Base-by-base conservation (phyloP, 2,329 filamentous ascomycete genomes). In the Epicoccum nigrum region DNA sequence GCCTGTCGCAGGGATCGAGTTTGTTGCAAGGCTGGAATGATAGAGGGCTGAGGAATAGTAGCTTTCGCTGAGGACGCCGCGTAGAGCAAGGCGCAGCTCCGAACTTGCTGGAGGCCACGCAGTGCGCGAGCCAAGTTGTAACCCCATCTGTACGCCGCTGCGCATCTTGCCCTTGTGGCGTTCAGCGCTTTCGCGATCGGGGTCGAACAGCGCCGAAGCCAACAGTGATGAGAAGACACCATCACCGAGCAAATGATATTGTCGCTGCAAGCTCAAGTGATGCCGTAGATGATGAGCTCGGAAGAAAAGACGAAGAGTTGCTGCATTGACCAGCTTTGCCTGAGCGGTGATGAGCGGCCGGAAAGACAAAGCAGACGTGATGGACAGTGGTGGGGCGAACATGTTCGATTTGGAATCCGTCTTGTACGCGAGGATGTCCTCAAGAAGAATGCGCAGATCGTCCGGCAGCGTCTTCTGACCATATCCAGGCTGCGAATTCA, bases 51-150 rank as follows among this genome's bases (percentile, higher is more conserved):
- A 74, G 1, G 72, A 72, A 38, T 75, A 73, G 60, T 91, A 90
- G 57, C 85, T 90, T 58, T 97, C 92, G 2, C 83, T 82, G 6
- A 97, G 77, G 1, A 97, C 83, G 0, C 91, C 92, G 82, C 92
- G 95, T 15, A 99, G 79, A 0, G 90, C 90, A 4, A 97, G 80
- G 8, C 92, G 85, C n/a, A 99, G 77, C 70, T 97, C 94, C 0
- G 92, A 97, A 70, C 90, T 95, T 19, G 92, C 92, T 4, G 94
- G 94, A 20, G 94, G 94, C 94, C 94, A 97, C 25, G 82, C 90
- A 47, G 90, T 86, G 63, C 91, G 84, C 2, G 84, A 85, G n/a
- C 89, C 89, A 0, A 97, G 79, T 32, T 92, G 87, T 32, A 97
- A 79, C 1, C 94, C 93, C 80, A 96, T 93, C 12, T 40, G 84